These are phyloP conservation scores for Antitrichia curtipendula DNA, from an alignment of 225 moss, liverwort and hornwort species.

Conservation along the genomic window DNA sequence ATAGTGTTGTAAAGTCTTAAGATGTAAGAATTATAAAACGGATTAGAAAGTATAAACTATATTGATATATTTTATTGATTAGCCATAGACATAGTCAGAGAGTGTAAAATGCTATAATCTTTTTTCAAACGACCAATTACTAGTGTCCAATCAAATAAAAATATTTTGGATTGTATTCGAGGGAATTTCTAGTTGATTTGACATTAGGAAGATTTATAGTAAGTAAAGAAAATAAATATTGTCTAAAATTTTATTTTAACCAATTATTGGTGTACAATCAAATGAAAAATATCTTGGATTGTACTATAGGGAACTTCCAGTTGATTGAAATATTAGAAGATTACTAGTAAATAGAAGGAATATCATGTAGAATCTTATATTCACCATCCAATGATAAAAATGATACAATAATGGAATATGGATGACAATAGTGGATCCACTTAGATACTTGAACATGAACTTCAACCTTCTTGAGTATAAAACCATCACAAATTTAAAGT, in stretches of 20 bases:
- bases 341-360: fast-evolving
- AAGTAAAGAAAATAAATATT: no score
- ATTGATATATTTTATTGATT: not conserved
- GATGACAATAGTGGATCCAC: no score
- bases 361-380: not conserved
- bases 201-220: not conserved
- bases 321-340: not conserved
- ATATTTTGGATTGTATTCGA: no score
- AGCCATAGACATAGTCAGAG: fast-evolving
- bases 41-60: not conserved
- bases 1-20: not conserved
- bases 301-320: fast-evolving
- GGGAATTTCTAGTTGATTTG: not conserved
- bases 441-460: no score
- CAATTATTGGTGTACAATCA: not conserved
- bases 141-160: not conserved
- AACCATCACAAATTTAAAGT: not conserved
- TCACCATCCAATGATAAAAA: not conserved
- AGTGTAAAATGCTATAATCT: not conserved
- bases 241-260: no score
- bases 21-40: not conserved
- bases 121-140: not conserved
- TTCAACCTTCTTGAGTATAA: not conserved
- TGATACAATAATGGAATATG: not conserved
- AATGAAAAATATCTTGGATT: not conserved